phyloP scores from a whole-genome alignment of 2,329 filamentous ascomycete species.

The Ceratocystis alfenasii region DNA sequence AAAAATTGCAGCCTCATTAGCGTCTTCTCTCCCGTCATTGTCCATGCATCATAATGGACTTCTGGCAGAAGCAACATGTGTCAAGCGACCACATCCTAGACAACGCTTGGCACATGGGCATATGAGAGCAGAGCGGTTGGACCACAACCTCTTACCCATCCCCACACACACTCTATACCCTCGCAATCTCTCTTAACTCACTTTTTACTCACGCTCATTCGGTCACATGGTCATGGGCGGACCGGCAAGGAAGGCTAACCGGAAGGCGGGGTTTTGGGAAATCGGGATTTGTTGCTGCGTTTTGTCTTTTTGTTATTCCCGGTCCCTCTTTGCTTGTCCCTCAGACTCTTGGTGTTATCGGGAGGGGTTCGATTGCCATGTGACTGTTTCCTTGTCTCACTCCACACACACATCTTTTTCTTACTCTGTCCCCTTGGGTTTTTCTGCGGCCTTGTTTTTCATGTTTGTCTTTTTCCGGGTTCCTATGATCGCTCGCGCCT shows the following conservation, averaged over 20 bases:
- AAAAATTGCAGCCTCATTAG: background rate
- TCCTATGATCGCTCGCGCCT: slow-evolving; percentile 19
- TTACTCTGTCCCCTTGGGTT: slow-evolving; percentile 7
- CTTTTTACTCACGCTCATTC: slow-evolving; percentile 8
- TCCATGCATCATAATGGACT: background rate
- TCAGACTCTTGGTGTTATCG: slow-evolving; percentile 6
- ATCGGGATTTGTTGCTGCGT: slow-evolving; percentile 12
- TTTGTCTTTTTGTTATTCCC: slow-evolving; percentile 9
- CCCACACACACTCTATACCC: background rate
- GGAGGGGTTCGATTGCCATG: background rate
- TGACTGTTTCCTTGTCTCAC: background rate
- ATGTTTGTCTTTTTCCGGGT: slow-evolving; percentile 11
- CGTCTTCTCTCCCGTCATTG: slow-evolving; percentile 1
- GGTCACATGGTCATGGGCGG: slow-evolving; percentile 16
- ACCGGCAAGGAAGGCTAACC: background rate
- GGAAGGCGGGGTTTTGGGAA: slow-evolving; percentile 13
- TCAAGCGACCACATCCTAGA: slow-evolving; percentile 12
- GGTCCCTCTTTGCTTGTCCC: background rate
- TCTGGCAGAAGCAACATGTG: background rate
- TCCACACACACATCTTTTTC: background rate
- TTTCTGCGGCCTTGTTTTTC: slow-evolving; percentile 14
- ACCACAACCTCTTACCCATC: too few relatives aligned
- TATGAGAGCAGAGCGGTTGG: slow-evolving; percentile 3
- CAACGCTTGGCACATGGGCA: slow-evolving; percentile 11
- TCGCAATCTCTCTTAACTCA: slow-evolving; percentile 2